phyloP scores from a whole-genome alignment of 2,329 filamentous ascomycete species.

The Blumeria hordei region DNA sequence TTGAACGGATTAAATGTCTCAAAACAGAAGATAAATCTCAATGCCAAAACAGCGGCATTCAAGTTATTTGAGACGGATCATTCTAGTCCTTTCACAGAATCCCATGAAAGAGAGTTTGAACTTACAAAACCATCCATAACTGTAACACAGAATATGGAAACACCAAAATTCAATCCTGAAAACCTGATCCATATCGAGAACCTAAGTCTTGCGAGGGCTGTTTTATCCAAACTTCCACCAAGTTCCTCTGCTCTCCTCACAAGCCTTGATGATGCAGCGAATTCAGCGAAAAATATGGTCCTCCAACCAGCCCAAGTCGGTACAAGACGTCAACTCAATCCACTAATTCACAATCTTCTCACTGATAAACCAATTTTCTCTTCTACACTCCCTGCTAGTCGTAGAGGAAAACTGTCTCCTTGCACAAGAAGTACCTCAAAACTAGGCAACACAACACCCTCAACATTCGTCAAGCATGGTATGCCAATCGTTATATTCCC shows the following conservation, averaged over 20 bases:
- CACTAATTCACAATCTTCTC: constrained; percentile 80
- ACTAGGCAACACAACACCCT: constrained; percentile 21
- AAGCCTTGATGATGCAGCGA: constrained; percentile 59
- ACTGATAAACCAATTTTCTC: constrained; percentile 88
- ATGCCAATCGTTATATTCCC: constrained; percentile 71
- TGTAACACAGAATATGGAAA: neutral
- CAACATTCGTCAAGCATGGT: constrained; percentile 74
- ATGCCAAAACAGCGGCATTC: neutral
- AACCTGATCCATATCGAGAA: constrained; percentile 38
- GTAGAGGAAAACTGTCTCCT: constrained; percentile 20
- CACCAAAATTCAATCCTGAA: constrained; percentile 3
- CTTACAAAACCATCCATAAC: neutral
- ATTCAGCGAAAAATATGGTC: constrained; percentile 15
- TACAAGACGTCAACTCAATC: constrained; percentile 41
- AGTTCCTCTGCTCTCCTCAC: constrained; percentile 76
- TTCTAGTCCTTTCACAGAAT: constrained; percentile 21
- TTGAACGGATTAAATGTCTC: constrained; percentile 2
- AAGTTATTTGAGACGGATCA: neutral
- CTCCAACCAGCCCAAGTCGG: constrained; percentile 18
- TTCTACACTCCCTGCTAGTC: constrained; percentile 59
- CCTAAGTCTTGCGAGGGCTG: constrained; percentile 43
- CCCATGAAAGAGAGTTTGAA: constrained; percentile 14
- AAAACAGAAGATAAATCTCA: neutral
- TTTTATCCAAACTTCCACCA: constrained; percentile 53
- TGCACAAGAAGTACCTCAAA: constrained; percentile 8